Conservation (phyloP, 2,329 filamentous ascomycete genomes). For the Laburnicola sp. region DNA sequence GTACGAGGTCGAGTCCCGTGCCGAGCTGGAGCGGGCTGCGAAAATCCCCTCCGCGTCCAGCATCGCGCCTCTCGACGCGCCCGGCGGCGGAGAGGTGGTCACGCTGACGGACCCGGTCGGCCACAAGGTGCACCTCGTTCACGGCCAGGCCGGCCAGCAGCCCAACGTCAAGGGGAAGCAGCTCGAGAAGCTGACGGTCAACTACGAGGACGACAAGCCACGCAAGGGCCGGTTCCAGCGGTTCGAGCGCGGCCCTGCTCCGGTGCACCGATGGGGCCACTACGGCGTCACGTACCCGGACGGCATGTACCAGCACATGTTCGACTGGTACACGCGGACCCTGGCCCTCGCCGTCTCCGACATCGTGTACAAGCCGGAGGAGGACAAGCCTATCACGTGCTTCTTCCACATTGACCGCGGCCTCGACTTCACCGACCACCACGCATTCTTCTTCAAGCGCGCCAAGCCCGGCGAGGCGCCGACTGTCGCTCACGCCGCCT, state of each 20-base stretch:
- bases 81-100: slow-evolving; percentile 56
- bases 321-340: slow-evolving; percentile 46
- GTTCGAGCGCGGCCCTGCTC: slow-evolving; percentile 48
- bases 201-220: slow-evolving; percentile 49
- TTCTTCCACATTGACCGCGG: slow-evolving; percentile 59
- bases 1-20: slow-evolving; percentile 57
- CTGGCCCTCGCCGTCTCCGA: slow-evolving; percentile 51
- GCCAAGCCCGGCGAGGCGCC: neutral
- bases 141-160: slow-evolving; percentile 57
- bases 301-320: slow-evolving; percentile 32
- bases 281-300: slow-evolving; percentile 46
- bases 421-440: slow-evolving; percentile 54
- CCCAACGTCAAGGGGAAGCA: slow-evolving; percentile 47
- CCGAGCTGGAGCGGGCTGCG: slow-evolving; percentile 51
- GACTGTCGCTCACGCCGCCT: slow-evolving; percentile 67
- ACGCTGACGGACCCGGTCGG: slow-evolving; percentile 48
- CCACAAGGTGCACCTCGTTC: slow-evolving; percentile 58
- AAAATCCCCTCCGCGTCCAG: slow-evolving; percentile 52
- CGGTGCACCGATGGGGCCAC: slow-evolving; percentile 50
- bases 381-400: slow-evolving; percentile 38
- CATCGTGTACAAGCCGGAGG: slow-evolving; percentile 31
- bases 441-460: slow-evolving; percentile 55
- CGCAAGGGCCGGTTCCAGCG: slow-evolving; percentile 44
- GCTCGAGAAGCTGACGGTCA: slow-evolving; percentile 19
- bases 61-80: slow-evolving; percentile 51